A percentile compares a stretch with the other conserved stretches of the same genome.
Evolutionary conservation across 1,139 yeast genomes (phyloP).

Genomic region (Magnusiomyces paraingens): DNA sequence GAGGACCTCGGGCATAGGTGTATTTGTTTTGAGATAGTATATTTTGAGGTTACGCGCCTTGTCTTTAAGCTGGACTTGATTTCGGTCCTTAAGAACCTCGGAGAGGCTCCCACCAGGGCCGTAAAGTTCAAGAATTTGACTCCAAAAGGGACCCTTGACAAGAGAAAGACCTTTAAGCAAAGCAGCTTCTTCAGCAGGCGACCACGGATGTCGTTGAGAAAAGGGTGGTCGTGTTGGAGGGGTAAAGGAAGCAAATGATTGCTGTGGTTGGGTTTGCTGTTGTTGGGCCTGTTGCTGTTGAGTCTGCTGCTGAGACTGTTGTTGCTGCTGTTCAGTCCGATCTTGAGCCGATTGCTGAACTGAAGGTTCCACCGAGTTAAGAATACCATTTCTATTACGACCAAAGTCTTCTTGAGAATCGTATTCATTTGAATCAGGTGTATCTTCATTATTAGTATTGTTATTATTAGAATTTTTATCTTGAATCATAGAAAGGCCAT

Average conservation of each 20-base stretch:
- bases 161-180: slow-evolving; percentile 68
- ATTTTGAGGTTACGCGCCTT: slow-evolving; percentile 94
- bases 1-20: slow-evolving; percentile 68
- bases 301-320: not conserved
- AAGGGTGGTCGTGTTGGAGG: slow-evolving; percentile 13
- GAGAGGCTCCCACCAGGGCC: slow-evolving; percentile 89
- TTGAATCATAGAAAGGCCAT: not conserved
- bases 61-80: slow-evolving; percentile 87
- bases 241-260: not conserved
- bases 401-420: not conserved
- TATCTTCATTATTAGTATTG: not conserved
- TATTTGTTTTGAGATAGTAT: slow-evolving; percentile 56
- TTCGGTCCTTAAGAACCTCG: slow-evolving; percentile 77
- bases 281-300: slow-evolving; percentile 4
- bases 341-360: not conserved
- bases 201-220: slow-evolving; percentile 66
- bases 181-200: slow-evolving; percentile 82
- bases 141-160: slow-evolving; percentile 87
- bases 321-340: not conserved
- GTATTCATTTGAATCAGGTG: not conserved
- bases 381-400: no score
- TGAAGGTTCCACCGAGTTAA: not conserved
- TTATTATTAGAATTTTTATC: not conserved
- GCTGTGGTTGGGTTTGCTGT: not conserved
- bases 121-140: slow-evolving; percentile 74